These are phyloP conservation scores for Alternaria postmessia DNA, from an alignment of 2,329 filamentous ascomycete species.

Conservation along the genomic window DNA sequence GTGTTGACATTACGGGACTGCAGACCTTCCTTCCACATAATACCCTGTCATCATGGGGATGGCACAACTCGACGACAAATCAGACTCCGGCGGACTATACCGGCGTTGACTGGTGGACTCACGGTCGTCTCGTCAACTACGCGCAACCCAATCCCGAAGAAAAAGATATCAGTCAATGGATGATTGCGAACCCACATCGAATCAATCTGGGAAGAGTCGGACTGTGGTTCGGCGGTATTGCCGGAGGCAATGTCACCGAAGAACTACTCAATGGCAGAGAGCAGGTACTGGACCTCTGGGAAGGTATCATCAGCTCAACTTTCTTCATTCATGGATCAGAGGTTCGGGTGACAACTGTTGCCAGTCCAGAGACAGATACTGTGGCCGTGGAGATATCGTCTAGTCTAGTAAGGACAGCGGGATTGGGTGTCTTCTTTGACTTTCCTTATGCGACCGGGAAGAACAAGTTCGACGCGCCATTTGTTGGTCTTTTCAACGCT, in stretches of 20 bases:
- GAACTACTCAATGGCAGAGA: slow-evolving; percentile 50
- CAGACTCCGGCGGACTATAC: slow-evolving; percentile 53
- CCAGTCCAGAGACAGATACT: slow-evolving; percentile 57
- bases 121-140: slow-evolving; percentile 55
- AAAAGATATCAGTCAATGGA: slow-evolving; percentile 59
- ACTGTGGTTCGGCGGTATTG: slow-evolving; percentile 57
- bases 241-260: slow-evolving; percentile 52
- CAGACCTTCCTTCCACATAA: slow-evolving; percentile 56
- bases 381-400: slow-evolving; percentile 57
- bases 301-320: slow-evolving; percentile 55
- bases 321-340: slow-evolving; percentile 54
- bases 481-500: slow-evolving; percentile 62
- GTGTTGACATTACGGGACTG: slow-evolving; percentile 56
- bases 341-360: slow-evolving; percentile 57
- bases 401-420: slow-evolving; percentile 48
- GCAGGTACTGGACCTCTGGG: slow-evolving; percentile 60
- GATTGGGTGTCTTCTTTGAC: slow-evolving; percentile 61
- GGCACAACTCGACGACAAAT: slow-evolving; percentile 54
- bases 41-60: slow-evolving; percentile 56
- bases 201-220: slow-evolving; percentile 61
- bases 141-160: slow-evolving; percentile 53
- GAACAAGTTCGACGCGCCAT: slow-evolving; percentile 65
- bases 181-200: slow-evolving; percentile 63
- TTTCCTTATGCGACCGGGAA: slow-evolving; percentile 59
- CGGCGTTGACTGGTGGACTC: slow-evolving; percentile 56